A percentile compares a stretch with the other conserved stretches of the same genome.
Evolutionary conservation across 257 asterid species (phyloP).

Genomic region (Jasminum sambac): DNA sequence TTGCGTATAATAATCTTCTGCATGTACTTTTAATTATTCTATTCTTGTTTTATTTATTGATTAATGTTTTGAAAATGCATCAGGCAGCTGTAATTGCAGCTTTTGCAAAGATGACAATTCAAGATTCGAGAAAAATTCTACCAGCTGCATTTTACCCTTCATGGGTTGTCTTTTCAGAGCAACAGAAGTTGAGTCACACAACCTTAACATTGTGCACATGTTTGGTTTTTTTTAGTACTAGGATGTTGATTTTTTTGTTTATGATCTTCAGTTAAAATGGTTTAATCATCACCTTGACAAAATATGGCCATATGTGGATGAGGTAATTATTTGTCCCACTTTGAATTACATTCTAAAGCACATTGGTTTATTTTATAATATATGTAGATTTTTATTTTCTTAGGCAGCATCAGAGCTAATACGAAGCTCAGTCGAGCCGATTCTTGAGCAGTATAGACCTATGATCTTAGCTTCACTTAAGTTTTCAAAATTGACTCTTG

Average conservation of each 20-base stretch:
- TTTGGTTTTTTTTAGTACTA: not conserved
- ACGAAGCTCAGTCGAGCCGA: conserved; percentile 81
- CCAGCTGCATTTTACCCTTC: conserved; percentile 79
- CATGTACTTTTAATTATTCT: not conserved
- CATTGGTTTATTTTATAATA: not conserved
- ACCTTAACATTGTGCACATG: not conserved
- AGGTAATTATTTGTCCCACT: conserved; percentile 43
- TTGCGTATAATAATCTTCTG: not conserved
- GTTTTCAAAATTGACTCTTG: conserved; percentile 88
- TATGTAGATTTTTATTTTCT: conserved; percentile 10
- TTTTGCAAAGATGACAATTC: conserved; percentile 78
- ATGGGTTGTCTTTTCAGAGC: conserved; percentile 84
- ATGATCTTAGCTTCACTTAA: conserved; percentile 71
- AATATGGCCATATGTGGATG: conserved; percentile 87
- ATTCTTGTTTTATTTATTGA: not conserved
- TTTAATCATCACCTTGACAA: conserved; percentile 74
- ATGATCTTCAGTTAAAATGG: conserved; percentile 74
- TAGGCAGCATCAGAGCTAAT: conserved; percentile 91
- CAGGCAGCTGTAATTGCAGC: conserved; percentile 82
- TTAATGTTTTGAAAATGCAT: not conserved
- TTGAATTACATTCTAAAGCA: not conserved
- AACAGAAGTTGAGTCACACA: conserved; percentile 77
- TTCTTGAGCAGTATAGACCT: conserved; percentile 88
- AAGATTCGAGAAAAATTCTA: conserved; percentile 78
- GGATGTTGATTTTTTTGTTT: not conserved